A percentile compares a stretch with the other conserved stretches of the same genome.
These are phyloP conservation scores for Rhodotorula glutinis DNA, from an alignment of 1,284 basidiomycete species.

Conservation along the genomic window DNA sequence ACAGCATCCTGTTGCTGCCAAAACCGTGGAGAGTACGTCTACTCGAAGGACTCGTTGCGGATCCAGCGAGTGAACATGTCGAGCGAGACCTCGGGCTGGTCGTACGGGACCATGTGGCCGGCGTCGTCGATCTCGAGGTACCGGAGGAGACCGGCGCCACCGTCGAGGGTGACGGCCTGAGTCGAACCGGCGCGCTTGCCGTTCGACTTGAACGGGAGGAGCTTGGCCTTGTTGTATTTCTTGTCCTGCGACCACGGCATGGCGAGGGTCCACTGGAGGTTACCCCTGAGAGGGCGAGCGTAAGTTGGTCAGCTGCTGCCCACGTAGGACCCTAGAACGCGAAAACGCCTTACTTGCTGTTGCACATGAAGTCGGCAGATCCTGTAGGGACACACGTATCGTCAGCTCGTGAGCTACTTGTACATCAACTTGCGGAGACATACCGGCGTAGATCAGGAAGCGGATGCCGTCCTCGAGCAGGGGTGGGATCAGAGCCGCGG, in stretches of 20 bases:
- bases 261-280: slow-evolving; percentile 35
- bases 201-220: slow-evolving; percentile 17
- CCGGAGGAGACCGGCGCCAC: slow-evolving; percentile 26
- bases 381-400: background rate
- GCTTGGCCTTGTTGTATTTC: slow-evolving; percentile 30
- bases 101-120: slow-evolving; percentile 36
- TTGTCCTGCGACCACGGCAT: slow-evolving; percentile 29
- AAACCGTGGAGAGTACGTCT: background rate
- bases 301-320: no score
- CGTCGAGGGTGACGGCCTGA: slow-evolving; percentile 13
- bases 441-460: slow-evolving; percentile 71
- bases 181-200: slow-evolving; percentile 27
- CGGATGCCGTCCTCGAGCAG: slow-evolving; percentile 71
- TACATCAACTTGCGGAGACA: background rate
- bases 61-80: slow-evolving; percentile 60
- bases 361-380: slow-evolving; percentile 79
- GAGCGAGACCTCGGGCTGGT: slow-evolving; percentile 68
- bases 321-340: background rate
- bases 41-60: slow-evolving; percentile 25
- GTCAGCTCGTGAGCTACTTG: background rate
- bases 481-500: slow-evolving; percentile 66
- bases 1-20: no score
- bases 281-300: slow-evolving; percentile 13
- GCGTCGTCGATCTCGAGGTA: slow-evolving; percentile 19
- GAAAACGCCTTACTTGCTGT: slow-evolving; percentile 46